Evolutionary conservation across 2,329 filamentous ascomycete genomes (phyloP).

Genomic region (Geosmithia flava): DNA sequence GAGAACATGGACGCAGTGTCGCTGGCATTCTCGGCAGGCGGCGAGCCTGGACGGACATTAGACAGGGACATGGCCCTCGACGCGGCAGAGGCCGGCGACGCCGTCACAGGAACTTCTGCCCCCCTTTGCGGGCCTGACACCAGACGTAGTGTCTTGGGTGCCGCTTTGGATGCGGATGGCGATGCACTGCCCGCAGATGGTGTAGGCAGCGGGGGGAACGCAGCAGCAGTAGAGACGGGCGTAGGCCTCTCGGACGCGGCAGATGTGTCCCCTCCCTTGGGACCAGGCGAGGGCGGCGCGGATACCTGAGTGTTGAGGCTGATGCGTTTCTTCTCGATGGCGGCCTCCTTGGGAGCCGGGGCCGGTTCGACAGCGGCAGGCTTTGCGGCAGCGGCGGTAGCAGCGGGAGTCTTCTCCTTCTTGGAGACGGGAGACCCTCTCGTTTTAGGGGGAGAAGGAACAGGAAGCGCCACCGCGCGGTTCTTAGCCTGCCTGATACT

Average conservation of each 20-base stretch:
- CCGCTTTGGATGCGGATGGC: conserved; percentile 37
- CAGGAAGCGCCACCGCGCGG: conserved; percentile 12
- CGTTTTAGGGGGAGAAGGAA: conserved; percentile 20
- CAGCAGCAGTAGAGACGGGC: conserved; percentile 11
- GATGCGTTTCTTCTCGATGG: not conserved
- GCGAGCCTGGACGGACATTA: conserved; percentile 52
- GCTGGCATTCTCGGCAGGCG: conserved; percentile 61
- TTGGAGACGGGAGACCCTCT: conserved; percentile 20
- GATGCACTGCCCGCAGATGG: conserved; percentile 29
- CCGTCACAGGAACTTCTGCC: conserved; percentile 36
- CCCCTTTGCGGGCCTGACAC: conserved; percentile 46
- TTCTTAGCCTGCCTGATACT: conserved; percentile 20
- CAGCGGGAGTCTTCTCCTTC: conserved; percentile 15
- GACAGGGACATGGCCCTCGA: conserved; percentile 16
- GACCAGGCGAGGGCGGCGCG: conserved; percentile 1
- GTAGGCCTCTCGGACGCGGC: conserved; percentile 18
- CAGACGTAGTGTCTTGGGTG: conserved; percentile 56
- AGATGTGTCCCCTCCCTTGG: conserved; percentile 10
- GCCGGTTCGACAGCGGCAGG: conserved; percentile 12
- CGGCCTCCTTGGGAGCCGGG: not conserved
- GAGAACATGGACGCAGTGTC: conserved; percentile 67
- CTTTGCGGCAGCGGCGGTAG: conserved; percentile 8
- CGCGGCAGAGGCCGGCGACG: conserved; percentile 16
- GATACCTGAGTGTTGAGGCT: not conserved
- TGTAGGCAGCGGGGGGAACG: conserved; percentile 36